Evolutionary conservation across 2,329 filamentous ascomycete species (phyloP).

Genomic region (Ramularia collo-cygni): DNA sequence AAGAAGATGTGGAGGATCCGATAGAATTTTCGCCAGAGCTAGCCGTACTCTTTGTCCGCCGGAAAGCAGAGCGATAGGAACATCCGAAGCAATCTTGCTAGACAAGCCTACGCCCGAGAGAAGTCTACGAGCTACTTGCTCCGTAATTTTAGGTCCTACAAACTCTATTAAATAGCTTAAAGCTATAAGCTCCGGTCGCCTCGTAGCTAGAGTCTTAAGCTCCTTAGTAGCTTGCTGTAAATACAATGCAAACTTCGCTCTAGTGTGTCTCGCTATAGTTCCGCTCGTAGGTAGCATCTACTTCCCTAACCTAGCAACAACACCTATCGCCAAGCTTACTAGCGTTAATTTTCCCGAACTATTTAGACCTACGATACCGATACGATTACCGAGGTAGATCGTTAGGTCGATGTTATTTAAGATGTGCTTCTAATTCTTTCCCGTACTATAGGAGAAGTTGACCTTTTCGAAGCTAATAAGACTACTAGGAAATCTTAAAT

Average conservation of each 20-base stretch:
- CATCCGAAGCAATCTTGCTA: slow-evolving; percentile 64
- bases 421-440: slow-evolving; percentile 38
- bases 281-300: slow-evolving; percentile 52
- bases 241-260: slow-evolving; percentile 67
- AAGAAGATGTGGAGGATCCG: slow-evolving; percentile 62
- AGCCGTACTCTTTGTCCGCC: slow-evolving; percentile 66
- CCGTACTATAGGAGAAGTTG: slow-evolving; percentile 53
- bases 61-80: slow-evolving; percentile 65
- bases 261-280: slow-evolving; percentile 57
- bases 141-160: slow-evolving; percentile 46
- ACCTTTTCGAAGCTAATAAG: slow-evolving; percentile 66
- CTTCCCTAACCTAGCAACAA: slow-evolving; percentile 16
- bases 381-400: slow-evolving; percentile 64
- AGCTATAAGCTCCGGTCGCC: slow-evolving; percentile 53
- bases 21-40: slow-evolving; percentile 63
- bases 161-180: slow-evolving; percentile 56
- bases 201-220: slow-evolving; percentile 51
- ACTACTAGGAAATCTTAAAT: slow-evolving; percentile 50
- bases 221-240: slow-evolving; percentile 71
- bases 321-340: slow-evolving; percentile 61
- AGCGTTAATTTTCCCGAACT: slow-evolving; percentile 77
- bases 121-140: slow-evolving; percentile 61
- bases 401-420: slow-evolving; percentile 61
- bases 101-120: slow-evolving; percentile 64
- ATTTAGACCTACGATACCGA: slow-evolving; percentile 73